Evolutionary conservation across 306 rosid genomes (phyloP).

Genomic region (Trifolium dubium): DNA sequence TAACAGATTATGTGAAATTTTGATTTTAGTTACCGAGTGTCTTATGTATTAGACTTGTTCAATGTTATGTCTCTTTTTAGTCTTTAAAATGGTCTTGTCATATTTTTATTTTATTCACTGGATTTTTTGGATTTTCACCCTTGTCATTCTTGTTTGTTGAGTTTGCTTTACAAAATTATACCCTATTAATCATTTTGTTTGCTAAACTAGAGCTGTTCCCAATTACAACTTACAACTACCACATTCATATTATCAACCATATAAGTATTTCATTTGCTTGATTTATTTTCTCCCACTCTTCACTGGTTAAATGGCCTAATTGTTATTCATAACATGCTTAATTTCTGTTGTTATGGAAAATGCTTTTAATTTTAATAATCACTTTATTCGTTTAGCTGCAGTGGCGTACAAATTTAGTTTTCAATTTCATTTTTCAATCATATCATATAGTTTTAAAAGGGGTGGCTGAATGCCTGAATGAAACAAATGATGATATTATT

Average conservation of each 20-base stretch:
- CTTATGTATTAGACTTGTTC: conserved; percentile 26
- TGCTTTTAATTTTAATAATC: no score
- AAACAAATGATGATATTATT: no score
- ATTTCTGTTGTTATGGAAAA: no score
- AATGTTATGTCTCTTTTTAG: conserved; percentile 22
- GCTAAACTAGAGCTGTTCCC: neutral
- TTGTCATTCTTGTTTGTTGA: neutral
- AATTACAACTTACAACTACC: neutral
- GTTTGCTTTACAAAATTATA: neutral
- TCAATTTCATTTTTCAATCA: no score
- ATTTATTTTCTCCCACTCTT: no score
- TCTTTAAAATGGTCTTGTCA: conserved; percentile 8
- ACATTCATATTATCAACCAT: neutral
- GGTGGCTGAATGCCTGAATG: no score
- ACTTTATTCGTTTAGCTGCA: no score
- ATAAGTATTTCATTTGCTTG: no score
- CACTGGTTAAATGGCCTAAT: no score
- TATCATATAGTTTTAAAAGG: no score
- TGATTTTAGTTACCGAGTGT: conserved; percentile 32
- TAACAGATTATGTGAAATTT: conserved; percentile 37
- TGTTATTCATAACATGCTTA: no score
- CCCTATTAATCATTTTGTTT: neutral
- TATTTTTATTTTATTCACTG: conserved; percentile 16
- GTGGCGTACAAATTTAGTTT: no score
- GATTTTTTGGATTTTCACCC: neutral